These are phyloP conservation scores for Carnegiea gigantea DNA, from an alignment of 179 eudicot genomes.

Conservation along the genomic window DNA sequence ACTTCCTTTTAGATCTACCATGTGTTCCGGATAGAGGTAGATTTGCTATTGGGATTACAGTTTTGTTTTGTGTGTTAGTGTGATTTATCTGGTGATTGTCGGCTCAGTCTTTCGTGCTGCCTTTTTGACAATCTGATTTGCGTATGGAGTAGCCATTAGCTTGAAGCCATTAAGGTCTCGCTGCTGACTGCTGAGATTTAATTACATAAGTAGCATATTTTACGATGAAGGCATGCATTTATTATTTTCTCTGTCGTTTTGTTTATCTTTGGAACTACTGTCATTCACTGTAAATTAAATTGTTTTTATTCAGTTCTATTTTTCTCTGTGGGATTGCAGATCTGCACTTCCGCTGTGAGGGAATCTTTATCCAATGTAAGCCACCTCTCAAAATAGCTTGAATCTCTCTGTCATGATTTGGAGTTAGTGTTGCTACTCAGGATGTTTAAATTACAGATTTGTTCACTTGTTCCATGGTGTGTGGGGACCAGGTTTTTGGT, in stretches of 20 bases:
- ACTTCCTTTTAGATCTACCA: conserved; percentile 7
- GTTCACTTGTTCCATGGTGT: conserved; percentile 23
- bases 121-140: neutral
- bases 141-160: neutral
- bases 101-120: neutral
- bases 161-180: neutral
- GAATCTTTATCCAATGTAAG: conserved; percentile 89
- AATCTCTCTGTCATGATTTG: conserved; percentile 22
- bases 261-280: too few relatives aligned
- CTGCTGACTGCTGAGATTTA: conserved; percentile 16
- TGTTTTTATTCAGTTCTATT: neutral
- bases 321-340: conserved; percentile 44
- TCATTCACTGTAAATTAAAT: neutral
- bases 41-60: neutral
- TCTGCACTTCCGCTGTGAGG: conserved; percentile 75
- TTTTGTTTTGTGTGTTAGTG: neutral
- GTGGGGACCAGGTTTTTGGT: conserved; percentile 62
- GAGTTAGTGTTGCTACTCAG: conserved; percentile 19
- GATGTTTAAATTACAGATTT: conserved; percentile 14
- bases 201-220: neutral
- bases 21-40: neutral
- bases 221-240: neutral
- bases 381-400: conserved; percentile 20
- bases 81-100: neutral
- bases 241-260: neutral